phyloP scores from a whole-genome alignment of 225 moss, liverwort and hornwort genomes.

The Ulota crispa region DNA sequence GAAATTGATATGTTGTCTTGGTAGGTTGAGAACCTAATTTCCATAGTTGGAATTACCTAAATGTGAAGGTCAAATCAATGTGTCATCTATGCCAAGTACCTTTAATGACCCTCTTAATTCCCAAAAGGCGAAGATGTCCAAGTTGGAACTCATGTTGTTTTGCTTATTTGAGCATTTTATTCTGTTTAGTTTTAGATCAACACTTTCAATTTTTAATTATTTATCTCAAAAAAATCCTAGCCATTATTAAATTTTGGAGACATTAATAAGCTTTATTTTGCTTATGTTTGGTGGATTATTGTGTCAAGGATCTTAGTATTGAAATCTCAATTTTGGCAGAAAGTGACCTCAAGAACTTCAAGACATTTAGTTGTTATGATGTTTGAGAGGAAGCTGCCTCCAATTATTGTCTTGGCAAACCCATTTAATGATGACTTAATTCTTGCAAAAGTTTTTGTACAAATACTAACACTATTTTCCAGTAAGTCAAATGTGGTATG shows the following conservation, averaged over 20 bases:
- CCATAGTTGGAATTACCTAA: background rate
- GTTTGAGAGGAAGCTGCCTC: conserved; percentile 86
- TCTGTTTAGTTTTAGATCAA: too few species aligned
- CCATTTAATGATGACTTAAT: conserved; percentile 72
- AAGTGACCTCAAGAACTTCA: conserved; percentile 51
- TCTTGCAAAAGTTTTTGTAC: conserved; percentile 66
- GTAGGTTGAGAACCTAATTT: conserved; percentile 34
- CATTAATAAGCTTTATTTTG: background rate
- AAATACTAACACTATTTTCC: conserved; percentile 41
- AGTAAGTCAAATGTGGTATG: background rate
- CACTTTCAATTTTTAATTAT: too few species aligned
- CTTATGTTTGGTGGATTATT: conserved; percentile 15
- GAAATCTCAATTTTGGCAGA: conserved; percentile 45
- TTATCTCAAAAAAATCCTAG: background rate
- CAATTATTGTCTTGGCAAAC: conserved; percentile 49
- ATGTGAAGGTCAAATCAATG: background rate
- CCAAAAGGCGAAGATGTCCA: background rate
- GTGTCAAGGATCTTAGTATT: conserved; percentile 69
- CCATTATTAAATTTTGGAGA: background rate
- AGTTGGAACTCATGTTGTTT: too few species aligned
- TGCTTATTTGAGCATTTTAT: too few species aligned
- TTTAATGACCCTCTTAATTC: background rate
- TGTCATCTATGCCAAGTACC: background rate
- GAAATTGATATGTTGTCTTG: conserved; percentile 55
- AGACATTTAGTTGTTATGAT: conserved; percentile 57